Conservation (phyloP, 257 asterid genomes). For the Rubia yunnanensis region DNA sequence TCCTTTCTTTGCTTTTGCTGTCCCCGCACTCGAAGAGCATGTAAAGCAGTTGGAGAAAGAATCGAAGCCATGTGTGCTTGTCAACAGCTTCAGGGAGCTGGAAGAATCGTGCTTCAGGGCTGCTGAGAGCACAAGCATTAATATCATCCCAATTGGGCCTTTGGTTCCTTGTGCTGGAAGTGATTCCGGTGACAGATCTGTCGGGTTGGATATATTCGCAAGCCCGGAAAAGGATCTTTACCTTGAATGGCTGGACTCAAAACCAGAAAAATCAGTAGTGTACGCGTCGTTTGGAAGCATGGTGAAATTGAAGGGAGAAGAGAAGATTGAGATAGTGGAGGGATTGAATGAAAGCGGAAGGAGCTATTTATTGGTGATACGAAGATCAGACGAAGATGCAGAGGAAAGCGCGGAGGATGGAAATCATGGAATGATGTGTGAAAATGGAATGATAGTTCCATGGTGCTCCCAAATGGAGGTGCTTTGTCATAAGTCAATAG, state of each 20-base stretch:
- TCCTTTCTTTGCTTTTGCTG: slow-evolving; percentile 1
- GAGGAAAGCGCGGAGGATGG: too few relatives aligned
- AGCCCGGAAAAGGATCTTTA: slow-evolving; percentile 19
- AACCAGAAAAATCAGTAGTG: slow-evolving; percentile 29
- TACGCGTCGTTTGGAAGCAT: slow-evolving; percentile 56
- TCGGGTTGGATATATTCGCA: slow-evolving; percentile 37
- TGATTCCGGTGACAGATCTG: slow-evolving; percentile 33
- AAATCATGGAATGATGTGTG: too few relatives aligned
- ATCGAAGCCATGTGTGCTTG: slow-evolving; percentile 26
- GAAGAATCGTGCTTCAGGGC: slow-evolving; percentile 30
- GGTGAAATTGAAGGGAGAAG: slow-evolving; percentile 25
- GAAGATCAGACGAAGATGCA: slow-evolving; percentile 17
- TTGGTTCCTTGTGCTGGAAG: slow-evolving; percentile 36
- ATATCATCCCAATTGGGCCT: slow-evolving; percentile 40
- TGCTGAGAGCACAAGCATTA: slow-evolving; percentile 13
- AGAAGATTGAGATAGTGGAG: slow-evolving; percentile 36
- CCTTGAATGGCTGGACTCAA: slow-evolving; percentile 38
- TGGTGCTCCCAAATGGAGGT: slow-evolving; percentile 59
- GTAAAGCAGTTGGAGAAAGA: slow-evolving; percentile 26
- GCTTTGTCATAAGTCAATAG: slow-evolving; percentile 35
- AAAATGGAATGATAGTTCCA: slow-evolving; percentile 40
- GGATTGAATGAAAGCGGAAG: slow-evolving; percentile 26
- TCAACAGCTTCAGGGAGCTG: slow-evolving; percentile 44
- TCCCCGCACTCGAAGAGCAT: slow-evolving; percentile 31
- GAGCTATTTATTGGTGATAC: slow-evolving; percentile 41